Percentiles rank a stretch among this genome's conserved stretches.
These are phyloP conservation scores for Angomonas ambiguus DNA, from an alignment of 208 protist species.

Conservation along the genomic window DNA sequence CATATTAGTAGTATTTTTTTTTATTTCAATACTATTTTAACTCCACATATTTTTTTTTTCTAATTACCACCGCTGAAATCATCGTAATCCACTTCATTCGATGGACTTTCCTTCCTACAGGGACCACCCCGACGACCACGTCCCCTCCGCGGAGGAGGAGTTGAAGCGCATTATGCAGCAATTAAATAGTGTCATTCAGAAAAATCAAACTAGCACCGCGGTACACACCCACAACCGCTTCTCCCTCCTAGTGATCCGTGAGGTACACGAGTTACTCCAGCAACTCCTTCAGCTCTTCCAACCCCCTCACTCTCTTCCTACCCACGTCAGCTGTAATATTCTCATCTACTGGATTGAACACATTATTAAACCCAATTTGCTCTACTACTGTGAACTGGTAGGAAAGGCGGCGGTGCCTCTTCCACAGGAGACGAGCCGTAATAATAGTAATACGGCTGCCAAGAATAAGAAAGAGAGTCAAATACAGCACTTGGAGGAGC, in stretches of 20 bases:
- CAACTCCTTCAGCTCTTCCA: too few relatives aligned
- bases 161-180: too few relatives aligned
- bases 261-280: too few relatives aligned
- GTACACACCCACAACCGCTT: too few relatives aligned
- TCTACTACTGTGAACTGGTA: conserved; percentile 29
- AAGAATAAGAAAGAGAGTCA: too few relatives aligned
- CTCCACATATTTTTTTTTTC: neutral
- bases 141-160: too few relatives aligned
- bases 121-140: too few relatives aligned
- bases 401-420: conserved; percentile 17
- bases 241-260: too few relatives aligned
- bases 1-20: neutral
- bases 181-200: too few relatives aligned
- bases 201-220: too few relatives aligned
- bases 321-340: conserved; percentile 73
- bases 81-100: too few relatives aligned
- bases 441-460: neutral
- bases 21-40: neutral
- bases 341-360: conserved; percentile 55
- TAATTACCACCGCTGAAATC: neutral
- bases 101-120: too few relatives aligned
- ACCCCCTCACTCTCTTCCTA: conserved; percentile 65
- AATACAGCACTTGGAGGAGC: neutral
- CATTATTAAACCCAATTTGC: conserved; percentile 55
- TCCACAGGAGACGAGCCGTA: neutral